Base-by-base conservation (phyloP, 768 basidiomycete species). In the Gloeopeniophorella convolvens region DNA sequence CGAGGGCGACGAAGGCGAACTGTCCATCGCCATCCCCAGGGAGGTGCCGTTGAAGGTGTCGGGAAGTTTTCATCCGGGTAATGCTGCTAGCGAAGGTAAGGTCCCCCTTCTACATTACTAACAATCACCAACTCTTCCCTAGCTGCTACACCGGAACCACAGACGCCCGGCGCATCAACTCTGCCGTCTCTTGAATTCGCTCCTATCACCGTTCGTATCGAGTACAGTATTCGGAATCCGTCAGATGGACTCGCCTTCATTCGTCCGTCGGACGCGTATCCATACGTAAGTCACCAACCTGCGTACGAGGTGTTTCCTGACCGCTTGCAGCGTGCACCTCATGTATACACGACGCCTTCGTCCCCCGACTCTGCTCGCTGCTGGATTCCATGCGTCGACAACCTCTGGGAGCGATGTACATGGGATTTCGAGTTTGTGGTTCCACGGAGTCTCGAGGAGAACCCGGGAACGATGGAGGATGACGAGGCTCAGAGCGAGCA, bases 391-490 rank as follows among this genome's bases (percentile, higher is more conserved):
- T 99, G 96, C 61, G 68, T 97, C 16, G 96, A 99, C 66, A 89
- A 81, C 59, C 68, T 92, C 18, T 95, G 92, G 89, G 94, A 96
- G 67, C 85, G 90, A 60, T 96, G 89, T 59, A 94, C 95, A 6
- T 99, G 96, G 96, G 96, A 99, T 62, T 86, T 98, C 50, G 91
- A 97, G 66, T 90, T 96, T 65, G 81, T 96, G 43, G 94, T 96
- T 28, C 93, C 94, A 42, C 75, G 84, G 57, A 84, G 81, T 61
- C 70, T 89, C 12, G 84, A 90, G 63, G 86, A 86, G 39, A 39
- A 70, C 63, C 72, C 77, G 9, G 74, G 74, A 20, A 62, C 48
- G 62, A 60, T 54, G 42, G 71, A 66, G 30, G 77, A 76, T 30
- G 68, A 62, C 24, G 84, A 83, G 42, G 67, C 66, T 8, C 72